phyloP scores from a whole-genome alignment of 2,329 filamentous ascomycete genomes.

The Teratosphaeriaceae sp. region DNA sequence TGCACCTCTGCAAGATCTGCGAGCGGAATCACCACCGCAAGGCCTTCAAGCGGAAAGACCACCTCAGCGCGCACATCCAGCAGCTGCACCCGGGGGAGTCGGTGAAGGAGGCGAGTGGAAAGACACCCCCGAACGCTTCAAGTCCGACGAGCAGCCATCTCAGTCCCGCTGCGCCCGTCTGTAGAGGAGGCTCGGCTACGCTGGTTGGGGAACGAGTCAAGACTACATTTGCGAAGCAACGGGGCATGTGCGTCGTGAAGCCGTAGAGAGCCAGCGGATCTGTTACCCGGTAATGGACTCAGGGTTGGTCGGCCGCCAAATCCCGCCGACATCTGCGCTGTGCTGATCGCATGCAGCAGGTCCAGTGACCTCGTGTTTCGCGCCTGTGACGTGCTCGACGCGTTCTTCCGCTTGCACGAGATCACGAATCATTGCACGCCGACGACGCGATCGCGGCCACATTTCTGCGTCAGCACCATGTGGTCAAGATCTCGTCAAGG shows the following conservation, averaged over 20 bases:
- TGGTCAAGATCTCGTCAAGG: too few species aligned
- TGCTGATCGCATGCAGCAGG: too few species aligned
- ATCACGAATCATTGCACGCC: too few species aligned
- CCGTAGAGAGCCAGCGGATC: too few species aligned
- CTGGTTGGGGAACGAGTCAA: background rate
- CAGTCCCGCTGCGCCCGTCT: background rate
- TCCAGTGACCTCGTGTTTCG: too few species aligned
- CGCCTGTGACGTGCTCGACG: too few species aligned
- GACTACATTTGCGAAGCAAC: background rate
- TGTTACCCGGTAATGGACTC: too few species aligned
- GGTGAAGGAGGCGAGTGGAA: background rate
- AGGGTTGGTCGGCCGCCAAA: too few species aligned
- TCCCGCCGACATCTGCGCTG: too few species aligned
- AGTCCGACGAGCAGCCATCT: background rate
- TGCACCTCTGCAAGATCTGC: conserved; percentile 5
- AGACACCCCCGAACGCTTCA: background rate
- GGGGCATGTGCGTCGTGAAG: background rate
- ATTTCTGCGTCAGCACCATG: too few species aligned
- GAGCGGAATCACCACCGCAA: background rate
- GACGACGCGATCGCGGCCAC: too few species aligned
- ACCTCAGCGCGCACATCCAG: conserved; percentile 8
- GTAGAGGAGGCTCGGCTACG: background rate
- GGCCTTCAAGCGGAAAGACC: conserved; percentile 12
- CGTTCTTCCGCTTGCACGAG: too few species aligned
- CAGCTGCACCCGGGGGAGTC: background rate